Evolutionary conservation across 139 green algal species (phyloP).

Genomic region (Closterium sp.): DNA sequence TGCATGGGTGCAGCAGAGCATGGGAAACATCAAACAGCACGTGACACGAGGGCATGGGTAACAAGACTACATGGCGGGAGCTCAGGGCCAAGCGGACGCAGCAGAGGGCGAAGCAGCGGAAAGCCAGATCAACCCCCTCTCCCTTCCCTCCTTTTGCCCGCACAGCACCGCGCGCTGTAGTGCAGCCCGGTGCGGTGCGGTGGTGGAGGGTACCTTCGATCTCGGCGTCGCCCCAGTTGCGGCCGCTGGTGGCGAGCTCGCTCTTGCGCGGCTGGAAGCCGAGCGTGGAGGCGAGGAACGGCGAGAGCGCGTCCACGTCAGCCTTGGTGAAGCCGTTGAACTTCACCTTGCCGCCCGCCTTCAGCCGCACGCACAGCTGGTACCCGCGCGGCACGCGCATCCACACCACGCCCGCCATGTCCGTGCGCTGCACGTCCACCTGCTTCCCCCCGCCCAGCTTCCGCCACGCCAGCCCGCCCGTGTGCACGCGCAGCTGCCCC

Average conservation of each 20-base stretch:
- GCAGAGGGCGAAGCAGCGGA: too few species aligned
- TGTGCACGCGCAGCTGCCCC: too few species aligned
- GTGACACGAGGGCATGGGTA: too few species aligned
- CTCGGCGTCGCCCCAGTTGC: slow-evolving; percentile 49
- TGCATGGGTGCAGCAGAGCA: not conserved
- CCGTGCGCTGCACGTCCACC: slow-evolving; percentile 33
- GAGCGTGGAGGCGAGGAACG: slow-evolving; percentile 13
- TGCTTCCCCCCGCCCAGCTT: not conserved
- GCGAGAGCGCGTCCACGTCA: slow-evolving; percentile 29
- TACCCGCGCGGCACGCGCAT: slow-evolving; percentile 17
- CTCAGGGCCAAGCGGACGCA: too few species aligned
- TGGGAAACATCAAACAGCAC: not conserved
- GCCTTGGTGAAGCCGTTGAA: slow-evolving; percentile 54
- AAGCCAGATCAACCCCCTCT: too few species aligned
- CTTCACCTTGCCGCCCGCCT: slow-evolving; percentile 32
- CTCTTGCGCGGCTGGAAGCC: slow-evolving; percentile 3
- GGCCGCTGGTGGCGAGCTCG: slow-evolving; percentile 33
- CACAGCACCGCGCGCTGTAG: too few species aligned
- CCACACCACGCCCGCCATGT: slow-evolving; percentile 23
- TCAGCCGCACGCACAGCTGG: slow-evolving; percentile 29
- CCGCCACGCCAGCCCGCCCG: too few species aligned
- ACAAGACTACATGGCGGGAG: too few species aligned
- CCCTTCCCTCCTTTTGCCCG: too few species aligned
- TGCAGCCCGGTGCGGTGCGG: too few species aligned
- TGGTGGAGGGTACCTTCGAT: too few species aligned